Base-by-base conservation (phyloP, 1,284 basidiomycete genomes). In the Rhodotorula sp. region DNA sequence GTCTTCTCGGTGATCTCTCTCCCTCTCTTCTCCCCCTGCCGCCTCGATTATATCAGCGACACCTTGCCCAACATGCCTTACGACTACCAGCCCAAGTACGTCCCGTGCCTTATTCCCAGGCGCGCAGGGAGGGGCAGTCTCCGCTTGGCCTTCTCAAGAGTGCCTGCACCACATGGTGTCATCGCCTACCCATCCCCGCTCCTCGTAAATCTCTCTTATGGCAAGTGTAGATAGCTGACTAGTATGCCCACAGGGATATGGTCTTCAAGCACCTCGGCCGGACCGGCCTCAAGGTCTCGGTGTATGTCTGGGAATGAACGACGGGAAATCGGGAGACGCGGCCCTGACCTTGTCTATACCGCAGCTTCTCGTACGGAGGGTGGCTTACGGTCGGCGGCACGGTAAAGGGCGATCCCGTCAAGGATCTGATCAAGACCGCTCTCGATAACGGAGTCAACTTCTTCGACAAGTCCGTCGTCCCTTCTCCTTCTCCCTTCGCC, bases 351-450 rank as follows among this genome's bases (percentile, higher is more conserved):
- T 34, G 15, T 23, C 21, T 43, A 20, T 26, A 16, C 47, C 20
- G 12, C 63, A 58, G 56, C n/a, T n/a, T 71, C 21, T 62, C 59
- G 8, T 71, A 68, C 65, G 73, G 73, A 23, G 70, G 70, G 23
- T 75, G 73, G 73, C 64, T 75, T 43, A 73, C 68, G 5, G 47
- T 66, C 29, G 70, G 70, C 4, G 70, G 70, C 2, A 72, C 64
- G 4, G 67, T 69, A 23, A 69, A 74, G 39, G 66, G 57, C 21
- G 54, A 64, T 15, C 26, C 34, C 21, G 60, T 75, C 57, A 69
- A 69, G 81, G 86, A 79, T 2, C 68, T 79, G 21, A 71, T 81
- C 75, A 78, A 78, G 80, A 82, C 83, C 12, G 88, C 88, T 3
- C 67, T 71, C 57, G 69, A 69, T 46, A 46, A 59, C 6, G 48